A percentile compares a stretch with the other conserved stretches of the same genome.
Conservation (phyloP, 1,284 basidiomycete species). For the Trichosporon ovoides region DNA sequence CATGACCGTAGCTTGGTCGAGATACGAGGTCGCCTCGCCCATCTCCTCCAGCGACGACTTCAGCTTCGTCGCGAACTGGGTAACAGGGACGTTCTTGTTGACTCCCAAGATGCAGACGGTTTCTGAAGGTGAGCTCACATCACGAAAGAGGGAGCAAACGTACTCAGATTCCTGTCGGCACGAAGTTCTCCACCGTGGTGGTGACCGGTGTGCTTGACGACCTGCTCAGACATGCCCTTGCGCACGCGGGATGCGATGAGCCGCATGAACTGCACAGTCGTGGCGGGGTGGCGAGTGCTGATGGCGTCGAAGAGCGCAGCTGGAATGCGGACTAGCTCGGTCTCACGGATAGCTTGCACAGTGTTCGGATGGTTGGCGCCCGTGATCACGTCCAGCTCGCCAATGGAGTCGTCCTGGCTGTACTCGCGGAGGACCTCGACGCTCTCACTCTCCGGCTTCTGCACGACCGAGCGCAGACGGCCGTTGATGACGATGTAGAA, state of each 20-base stretch:
- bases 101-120: slow-evolving; percentile 50
- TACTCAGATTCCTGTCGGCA: slow-evolving; percentile 89
- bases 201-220: slow-evolving; percentile 20
- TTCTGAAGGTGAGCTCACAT: slow-evolving; percentile 22
- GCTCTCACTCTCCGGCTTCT: slow-evolving; percentile 56
- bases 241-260: slow-evolving; percentile 91
- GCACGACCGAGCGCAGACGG: slow-evolving; percentile 73
- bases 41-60: slow-evolving; percentile 78
- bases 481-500: slow-evolving; percentile 98
- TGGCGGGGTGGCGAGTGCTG: slow-evolving; percentile 82
- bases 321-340: slow-evolving; percentile 93
- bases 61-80: slow-evolving; percentile 82
- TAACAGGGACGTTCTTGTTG: slow-evolving; percentile 75
- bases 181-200: slow-evolving; percentile 52
- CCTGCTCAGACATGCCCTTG: slow-evolving; percentile 62
- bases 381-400: slow-evolving; percentile 95
- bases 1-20: slow-evolving; percentile 87
- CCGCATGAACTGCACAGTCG: slow-evolving; percentile 89
- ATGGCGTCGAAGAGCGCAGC: slow-evolving; percentile 97
- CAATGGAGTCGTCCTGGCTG: slow-evolving; percentile 69
- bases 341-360: slow-evolving; percentile 95
- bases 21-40: slow-evolving; percentile 78
- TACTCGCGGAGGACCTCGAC: slow-evolving; percentile 87
- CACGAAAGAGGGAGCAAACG: slow-evolving; percentile 49
- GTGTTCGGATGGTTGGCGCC: slow-evolving; percentile 81